These are phyloP conservation scores for Populus davidiana DNA, from an alignment of 345 rosid species.

Conservation along the genomic window DNA sequence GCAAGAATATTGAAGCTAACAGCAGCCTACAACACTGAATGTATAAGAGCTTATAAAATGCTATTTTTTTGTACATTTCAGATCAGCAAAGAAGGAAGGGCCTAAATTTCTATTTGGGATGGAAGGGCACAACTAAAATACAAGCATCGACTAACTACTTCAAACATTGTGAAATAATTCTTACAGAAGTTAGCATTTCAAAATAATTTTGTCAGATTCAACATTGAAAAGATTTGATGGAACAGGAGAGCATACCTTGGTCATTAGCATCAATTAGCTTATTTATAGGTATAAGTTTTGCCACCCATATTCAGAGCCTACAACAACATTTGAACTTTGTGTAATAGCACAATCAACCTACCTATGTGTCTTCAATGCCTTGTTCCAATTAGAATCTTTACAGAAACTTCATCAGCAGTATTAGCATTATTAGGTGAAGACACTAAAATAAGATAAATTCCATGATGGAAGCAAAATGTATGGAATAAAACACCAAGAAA, in stretches of 20 bases:
- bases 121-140: no score
- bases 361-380: neutral
- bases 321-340: neutral
- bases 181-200: no score
- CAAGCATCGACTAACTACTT: no score
- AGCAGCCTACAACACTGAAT: neutral
- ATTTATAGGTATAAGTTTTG: neutral
- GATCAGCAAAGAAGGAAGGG: neutral
- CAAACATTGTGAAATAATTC: no score
- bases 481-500: neutral
- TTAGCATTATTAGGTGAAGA: neutral
- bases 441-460: neutral
- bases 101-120: neutral
- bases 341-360: neutral
- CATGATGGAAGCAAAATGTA: neutral
- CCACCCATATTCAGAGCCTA: no score
- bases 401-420: neutral
- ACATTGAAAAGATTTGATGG: no score
- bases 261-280: no score
- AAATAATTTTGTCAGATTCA: no score
- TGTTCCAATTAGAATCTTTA: neutral
- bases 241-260: no score
- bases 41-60: neutral
- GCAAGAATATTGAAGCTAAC: neutral
- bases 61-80: neutral